These are phyloP conservation scores for Hypseocharis bilobata DNA, from an alignment of 441 rosid species.

Conservation along the genomic window DNA sequence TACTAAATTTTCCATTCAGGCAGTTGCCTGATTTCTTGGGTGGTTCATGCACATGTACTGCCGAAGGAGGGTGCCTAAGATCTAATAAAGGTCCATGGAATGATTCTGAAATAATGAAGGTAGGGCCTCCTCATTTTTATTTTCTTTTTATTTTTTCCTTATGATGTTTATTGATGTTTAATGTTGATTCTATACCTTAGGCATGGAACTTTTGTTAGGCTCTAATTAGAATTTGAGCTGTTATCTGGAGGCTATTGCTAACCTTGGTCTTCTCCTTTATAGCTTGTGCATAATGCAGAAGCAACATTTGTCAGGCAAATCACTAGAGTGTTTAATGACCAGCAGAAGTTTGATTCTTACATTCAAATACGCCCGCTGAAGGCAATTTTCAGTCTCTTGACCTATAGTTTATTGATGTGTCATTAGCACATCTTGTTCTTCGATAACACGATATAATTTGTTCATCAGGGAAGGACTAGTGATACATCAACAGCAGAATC, in stretches of 20 bases:
- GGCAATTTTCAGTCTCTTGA: constrained; percentile 32
- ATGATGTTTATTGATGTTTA: constrained; percentile 2
- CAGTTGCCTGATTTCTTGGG: constrained; percentile 94
- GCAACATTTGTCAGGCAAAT: constrained; percentile 54
- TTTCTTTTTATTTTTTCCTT: not conserved
- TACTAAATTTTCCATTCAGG: constrained; percentile 37
- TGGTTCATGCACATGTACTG: constrained; percentile 77
- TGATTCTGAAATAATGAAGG: constrained; percentile 87
- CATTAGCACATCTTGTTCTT: not conserved
- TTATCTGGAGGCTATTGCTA: constrained; percentile 19
- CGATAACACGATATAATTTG: constrained; percentile 11
- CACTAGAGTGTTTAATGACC: constrained; percentile 43
- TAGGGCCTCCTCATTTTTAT: too few species aligned
- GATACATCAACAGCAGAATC: constrained; percentile 51
- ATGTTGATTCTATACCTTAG: constrained; percentile 14
- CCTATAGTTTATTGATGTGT: constrained; percentile 5
- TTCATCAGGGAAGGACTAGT: constrained; percentile 42
- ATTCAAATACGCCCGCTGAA: constrained; percentile 38
- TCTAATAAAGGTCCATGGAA: constrained; percentile 96
- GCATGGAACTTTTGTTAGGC: constrained; percentile 8
- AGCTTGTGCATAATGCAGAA: constrained; percentile 63
- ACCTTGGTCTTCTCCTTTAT: constrained; percentile 19
- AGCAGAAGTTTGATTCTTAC: constrained; percentile 38
- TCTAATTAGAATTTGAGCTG: constrained; percentile 17
- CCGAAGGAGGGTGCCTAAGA: constrained; percentile 83